Percentiles rank a stretch among this genome's conserved stretches.
These are phyloP conservation scores for Nigrograna mackinnonii DNA, from an alignment of 2,329 filamentous ascomycete species.

Conservation along the genomic window DNA sequence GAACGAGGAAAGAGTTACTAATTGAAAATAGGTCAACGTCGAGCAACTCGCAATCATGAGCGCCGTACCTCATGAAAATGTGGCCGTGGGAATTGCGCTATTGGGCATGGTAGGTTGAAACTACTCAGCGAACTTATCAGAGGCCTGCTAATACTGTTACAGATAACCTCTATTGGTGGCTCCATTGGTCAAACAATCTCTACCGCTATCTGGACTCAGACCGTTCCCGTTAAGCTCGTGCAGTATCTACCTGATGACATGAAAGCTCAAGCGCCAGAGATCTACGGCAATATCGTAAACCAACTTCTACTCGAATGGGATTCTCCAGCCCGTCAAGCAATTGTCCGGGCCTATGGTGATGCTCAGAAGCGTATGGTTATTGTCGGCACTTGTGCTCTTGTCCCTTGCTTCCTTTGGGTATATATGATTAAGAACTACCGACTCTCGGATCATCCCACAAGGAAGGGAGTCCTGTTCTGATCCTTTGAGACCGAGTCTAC, in stretches of 20 bases:
- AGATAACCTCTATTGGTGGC: neutral
- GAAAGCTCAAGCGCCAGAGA: conserved; percentile 29
- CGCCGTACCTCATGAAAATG: neutral
- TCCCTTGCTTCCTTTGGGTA: conserved; percentile 23
- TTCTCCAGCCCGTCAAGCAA: conserved; percentile 44
- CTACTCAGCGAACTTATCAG: no score
- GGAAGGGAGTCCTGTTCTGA: conserved; percentile 9
- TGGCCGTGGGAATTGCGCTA: neutral
- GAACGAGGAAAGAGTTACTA: no score
- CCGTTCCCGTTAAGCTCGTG: conserved; percentile 49
- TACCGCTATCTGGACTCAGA: conserved; percentile 1
- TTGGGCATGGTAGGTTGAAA: conserved; percentile 42
- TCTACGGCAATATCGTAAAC: conserved; percentile 1
- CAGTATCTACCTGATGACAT: conserved; percentile 41
- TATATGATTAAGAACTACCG: conserved; percentile 21
- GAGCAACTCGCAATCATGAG: neutral
- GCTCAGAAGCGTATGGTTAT: conserved; percentile 52
- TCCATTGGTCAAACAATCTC: neutral
- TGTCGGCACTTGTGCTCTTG: conserved; percentile 39
- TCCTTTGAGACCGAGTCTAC: no score
- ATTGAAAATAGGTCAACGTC: no score
- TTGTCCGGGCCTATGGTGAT: conserved; percentile 48
- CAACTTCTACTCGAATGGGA: conserved; percentile 45
- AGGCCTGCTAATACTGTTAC: no score
- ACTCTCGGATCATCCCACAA: conserved; percentile 11